phyloP scores from a whole-genome alignment of 768 basidiomycete genomes.

The Termitomyces sp. region DNA sequence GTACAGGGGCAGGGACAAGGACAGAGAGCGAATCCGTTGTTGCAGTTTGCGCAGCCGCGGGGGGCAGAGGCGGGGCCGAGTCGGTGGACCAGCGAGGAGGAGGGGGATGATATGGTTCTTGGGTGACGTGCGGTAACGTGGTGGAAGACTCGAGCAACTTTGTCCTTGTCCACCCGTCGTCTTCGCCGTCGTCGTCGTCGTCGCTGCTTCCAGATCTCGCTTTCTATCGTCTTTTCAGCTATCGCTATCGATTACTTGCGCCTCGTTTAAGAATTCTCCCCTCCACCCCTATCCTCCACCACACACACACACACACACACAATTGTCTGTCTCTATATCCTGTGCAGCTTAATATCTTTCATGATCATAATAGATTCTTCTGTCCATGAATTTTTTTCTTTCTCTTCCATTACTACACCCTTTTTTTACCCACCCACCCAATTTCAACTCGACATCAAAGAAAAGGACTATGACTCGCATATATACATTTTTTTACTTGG shows the following conservation, averaged over 20 bases:
- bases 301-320: no score
- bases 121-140: not conserved
- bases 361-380: not conserved
- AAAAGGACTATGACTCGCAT: no score
- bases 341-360: not conserved
- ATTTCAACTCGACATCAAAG: no score
- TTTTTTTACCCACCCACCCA: not conserved
- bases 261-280: not conserved
- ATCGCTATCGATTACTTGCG: not conserved
- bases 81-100: not conserved
- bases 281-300: not conserved
- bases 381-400: not conserved
- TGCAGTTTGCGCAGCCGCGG: conserved; percentile 1
- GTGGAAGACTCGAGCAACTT: not conserved
- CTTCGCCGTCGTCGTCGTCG: not conserved
- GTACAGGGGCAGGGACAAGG: not conserved
- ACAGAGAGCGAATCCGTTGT: conserved; percentile 2
- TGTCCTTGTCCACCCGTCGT: not conserved
- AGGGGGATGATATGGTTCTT: conserved; percentile 16
- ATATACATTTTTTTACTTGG: no score
- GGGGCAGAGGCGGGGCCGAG: not conserved
- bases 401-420: no score
- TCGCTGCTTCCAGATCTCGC: not conserved
- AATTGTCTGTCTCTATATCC: not conserved
- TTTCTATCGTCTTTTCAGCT: not conserved